Percentiles rank a stretch among this genome's conserved stretches.
Evolutionary conservation across 192 early-diverging fungal genomes (phyloP).

Genomic region (Mortierella alpina): DNA sequence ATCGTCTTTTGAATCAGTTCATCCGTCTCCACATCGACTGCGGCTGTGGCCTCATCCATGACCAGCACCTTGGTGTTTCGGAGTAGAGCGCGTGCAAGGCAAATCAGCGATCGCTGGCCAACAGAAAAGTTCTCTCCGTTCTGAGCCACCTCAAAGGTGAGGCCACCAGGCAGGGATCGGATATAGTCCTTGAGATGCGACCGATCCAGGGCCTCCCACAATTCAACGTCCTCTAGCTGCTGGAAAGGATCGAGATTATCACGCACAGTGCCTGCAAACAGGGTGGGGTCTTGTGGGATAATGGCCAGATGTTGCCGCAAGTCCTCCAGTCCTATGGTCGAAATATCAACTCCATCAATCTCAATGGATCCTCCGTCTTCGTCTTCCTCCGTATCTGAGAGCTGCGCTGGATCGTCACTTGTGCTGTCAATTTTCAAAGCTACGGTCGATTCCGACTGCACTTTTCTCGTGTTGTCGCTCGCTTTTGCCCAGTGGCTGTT

Average conservation of each 20-base stretch:
- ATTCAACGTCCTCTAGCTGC: constrained; percentile 57
- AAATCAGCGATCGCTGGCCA: constrained; percentile 80
- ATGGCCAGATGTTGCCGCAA: constrained; percentile 81
- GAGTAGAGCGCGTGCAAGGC: constrained; percentile 76
- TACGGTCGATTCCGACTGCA: neutral
- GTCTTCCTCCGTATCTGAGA: neutral
- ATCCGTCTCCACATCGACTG: constrained; percentile 60
- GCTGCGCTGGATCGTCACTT: too few species aligned
- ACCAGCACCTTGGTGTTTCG: constrained; percentile 62
- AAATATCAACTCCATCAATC: constrained; percentile 83
- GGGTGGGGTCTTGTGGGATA: constrained; percentile 90
- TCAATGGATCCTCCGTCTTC: constrained; percentile 65
- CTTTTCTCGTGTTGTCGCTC: constrained; percentile 6
- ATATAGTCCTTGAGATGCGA: constrained; percentile 77
- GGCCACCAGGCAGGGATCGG: constrained; percentile 65
- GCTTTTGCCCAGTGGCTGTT: constrained; percentile 59
- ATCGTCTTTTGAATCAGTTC: constrained; percentile 74
- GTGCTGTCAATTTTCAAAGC: neutral
- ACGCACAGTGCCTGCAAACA: constrained; percentile 74
- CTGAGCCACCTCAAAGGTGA: constrained; percentile 78
- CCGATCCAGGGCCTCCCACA: constrained; percentile 77
- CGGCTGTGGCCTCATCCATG: constrained; percentile 62
- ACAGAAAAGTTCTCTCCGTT: constrained; percentile 89
- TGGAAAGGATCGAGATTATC: constrained; percentile 70
- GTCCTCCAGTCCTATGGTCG: constrained; percentile 72